phyloP scores from a whole-genome alignment of 148 eudicot species.

The Camellia granthamiana region DNA sequence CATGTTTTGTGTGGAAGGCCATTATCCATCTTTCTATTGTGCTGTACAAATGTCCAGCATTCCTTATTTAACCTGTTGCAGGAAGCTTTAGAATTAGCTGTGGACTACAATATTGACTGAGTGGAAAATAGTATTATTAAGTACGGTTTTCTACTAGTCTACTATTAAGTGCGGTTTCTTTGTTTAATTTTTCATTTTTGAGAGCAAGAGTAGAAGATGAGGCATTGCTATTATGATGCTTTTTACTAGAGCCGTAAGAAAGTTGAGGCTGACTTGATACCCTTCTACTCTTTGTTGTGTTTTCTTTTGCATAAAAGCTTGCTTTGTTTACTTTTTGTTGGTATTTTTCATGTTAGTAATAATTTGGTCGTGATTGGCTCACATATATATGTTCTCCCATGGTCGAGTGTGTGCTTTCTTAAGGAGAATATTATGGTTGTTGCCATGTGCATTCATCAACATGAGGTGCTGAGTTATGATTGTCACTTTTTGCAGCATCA shows the following conservation, averaged over 20 bases:
- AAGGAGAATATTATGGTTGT: background rate
- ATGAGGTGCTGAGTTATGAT: constrained; percentile 3
- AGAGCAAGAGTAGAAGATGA: background rate
- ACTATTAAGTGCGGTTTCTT: background rate
- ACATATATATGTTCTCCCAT: background rate
- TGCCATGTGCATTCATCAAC: constrained; percentile 15
- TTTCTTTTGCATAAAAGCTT: background rate
- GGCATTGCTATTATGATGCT: background rate
- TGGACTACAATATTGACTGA: background rate
- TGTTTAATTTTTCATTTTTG: background rate
- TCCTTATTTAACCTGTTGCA: constrained; percentile 4
- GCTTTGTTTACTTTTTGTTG: background rate
- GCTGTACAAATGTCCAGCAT: background rate
- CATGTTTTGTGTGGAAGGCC: background rate
- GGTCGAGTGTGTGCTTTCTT: background rate
- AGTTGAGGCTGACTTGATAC: background rate
- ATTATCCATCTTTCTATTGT: background rate
- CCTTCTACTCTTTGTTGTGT: background rate
- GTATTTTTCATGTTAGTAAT: background rate
- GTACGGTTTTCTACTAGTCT: background rate
- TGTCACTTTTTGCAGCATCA: constrained; percentile 52
- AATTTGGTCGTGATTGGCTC: background rate
- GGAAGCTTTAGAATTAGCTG: background rate
- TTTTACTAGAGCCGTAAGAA: background rate
- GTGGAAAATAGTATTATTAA: background rate